A percentile compares a stretch with the other conserved stretches of the same genome.
Conservation (phyloP, 805 yeast genomes). For the Suhomyces sp. region DNA sequence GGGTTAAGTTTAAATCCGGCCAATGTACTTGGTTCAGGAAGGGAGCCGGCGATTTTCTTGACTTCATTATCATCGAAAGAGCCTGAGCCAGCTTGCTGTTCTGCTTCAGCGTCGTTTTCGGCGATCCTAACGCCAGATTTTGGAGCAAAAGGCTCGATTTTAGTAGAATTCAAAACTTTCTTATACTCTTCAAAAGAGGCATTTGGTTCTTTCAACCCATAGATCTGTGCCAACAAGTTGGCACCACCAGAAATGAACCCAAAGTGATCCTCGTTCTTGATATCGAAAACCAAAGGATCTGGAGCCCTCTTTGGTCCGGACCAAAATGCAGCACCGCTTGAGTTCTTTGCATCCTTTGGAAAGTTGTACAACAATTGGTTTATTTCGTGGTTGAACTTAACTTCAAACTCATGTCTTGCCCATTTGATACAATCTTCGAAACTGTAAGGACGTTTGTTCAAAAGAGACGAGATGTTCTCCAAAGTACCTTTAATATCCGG, state of each 20-base stretch:
- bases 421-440: slow-evolving; percentile 94
- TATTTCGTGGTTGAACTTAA: slow-evolving; percentile 80
- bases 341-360: slow-evolving; percentile 90
- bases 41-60: slow-evolving; percentile 63
- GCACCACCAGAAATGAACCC: slow-evolving; percentile 88
- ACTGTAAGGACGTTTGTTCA: slow-evolving; percentile 77
- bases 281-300: slow-evolving; percentile 73
- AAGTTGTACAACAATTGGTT: slow-evolving; percentile 88
- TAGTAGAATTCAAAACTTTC: slow-evolving; percentile 49
- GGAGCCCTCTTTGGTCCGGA: slow-evolving; percentile 98
- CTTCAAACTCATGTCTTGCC: slow-evolving; percentile 90
- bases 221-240: slow-evolving; percentile 83
- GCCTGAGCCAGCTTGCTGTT: slow-evolving; percentile 45
- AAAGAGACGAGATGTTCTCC: slow-evolving; percentile 72
- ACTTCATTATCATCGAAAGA: slow-evolving; percentile 60
- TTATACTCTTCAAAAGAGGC: slow-evolving; percentile 51
- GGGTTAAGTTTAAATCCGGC: slow-evolving; percentile 85
- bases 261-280: slow-evolving; percentile 71
- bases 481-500: slow-evolving; percentile 88
- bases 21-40: slow-evolving; percentile 85
- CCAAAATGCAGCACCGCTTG: slow-evolving; percentile 94
- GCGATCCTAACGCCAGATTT: slow-evolving; percentile 75
- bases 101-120: slow-evolving; percentile 83
- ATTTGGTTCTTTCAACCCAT: slow-evolving; percentile 78
- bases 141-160: slow-evolving; percentile 62